These are phyloP conservation scores for Leptographium procerum DNA, from an alignment of 2,329 filamentous ascomycete genomes.

Conservation along the genomic window DNA sequence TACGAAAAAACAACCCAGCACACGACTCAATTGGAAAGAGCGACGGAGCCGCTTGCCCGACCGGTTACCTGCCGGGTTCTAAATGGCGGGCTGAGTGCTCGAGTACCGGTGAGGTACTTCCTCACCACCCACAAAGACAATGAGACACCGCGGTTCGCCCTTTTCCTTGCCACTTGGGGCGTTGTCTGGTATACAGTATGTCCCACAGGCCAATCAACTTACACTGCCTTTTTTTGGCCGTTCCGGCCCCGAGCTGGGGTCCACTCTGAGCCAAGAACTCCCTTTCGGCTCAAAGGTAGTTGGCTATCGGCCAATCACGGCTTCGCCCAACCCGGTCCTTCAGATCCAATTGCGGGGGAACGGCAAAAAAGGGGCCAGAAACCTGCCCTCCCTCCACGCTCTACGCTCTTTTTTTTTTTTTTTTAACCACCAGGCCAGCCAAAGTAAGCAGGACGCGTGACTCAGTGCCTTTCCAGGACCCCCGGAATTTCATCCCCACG, in stretches of 20 bases:
- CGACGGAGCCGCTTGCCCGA: constrained; percentile 9
- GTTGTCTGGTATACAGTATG: neutral
- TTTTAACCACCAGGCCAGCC: too few relatives aligned
- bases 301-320: constrained; percentile 9
- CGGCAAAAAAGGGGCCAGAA: neutral
- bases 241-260: neutral
- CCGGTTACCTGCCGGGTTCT: constrained; percentile 7
- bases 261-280: neutral
- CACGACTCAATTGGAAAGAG: neutral
- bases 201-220: constrained; percentile 11
- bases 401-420: too few relatives aligned
- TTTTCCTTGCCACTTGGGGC: neutral
- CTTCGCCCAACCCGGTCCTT: constrained; percentile 5
- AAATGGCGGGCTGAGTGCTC: neutral
- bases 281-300: constrained; percentile 4
- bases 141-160: neutral
- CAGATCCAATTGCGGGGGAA: constrained; percentile 2
- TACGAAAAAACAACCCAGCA: neutral
- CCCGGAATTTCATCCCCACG: neutral
- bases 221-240: constrained; percentile 5
- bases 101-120: neutral
- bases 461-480: neutral
- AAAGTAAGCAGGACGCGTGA: neutral
- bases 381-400: too few relatives aligned
- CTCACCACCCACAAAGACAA: neutral